Conservation (phyloP, 495 filamentous ascomycete species). For the Venustampulla echinocandica region DNA sequence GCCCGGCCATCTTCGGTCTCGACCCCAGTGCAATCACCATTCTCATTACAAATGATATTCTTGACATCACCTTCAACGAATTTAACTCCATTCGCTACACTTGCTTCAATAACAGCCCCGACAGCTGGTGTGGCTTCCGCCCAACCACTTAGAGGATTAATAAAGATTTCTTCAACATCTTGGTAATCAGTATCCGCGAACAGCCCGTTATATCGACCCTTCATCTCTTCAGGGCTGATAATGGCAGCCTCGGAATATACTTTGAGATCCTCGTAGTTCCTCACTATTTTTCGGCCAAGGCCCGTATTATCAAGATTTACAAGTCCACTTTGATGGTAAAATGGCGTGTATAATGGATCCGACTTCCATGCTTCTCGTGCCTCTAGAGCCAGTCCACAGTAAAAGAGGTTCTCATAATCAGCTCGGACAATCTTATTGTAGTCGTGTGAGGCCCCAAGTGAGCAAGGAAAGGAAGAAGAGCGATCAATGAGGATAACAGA, state of each 20-base stretch:
- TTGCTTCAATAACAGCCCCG: slow-evolving; percentile 33
- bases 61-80: slow-evolving; percentile 12
- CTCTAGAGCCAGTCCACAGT: slow-evolving; percentile 48
- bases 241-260: slow-evolving; percentile 31
- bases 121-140: slow-evolving; percentile 50
- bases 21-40: slow-evolving; percentile 30
- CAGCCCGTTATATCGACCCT: slow-evolving; percentile 37
- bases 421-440: slow-evolving; percentile 61
- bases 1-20: slow-evolving; percentile 31
- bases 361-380: slow-evolving; percentile 42
- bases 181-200: slow-evolving; percentile 46
- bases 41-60: slow-evolving; percentile 6
- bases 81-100: slow-evolving; percentile 40
- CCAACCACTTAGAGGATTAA: slow-evolving; percentile 52
- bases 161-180: slow-evolving; percentile 19
- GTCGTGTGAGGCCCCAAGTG: slow-evolving; percentile 52
- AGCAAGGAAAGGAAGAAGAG: slow-evolving; percentile 28
- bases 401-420: slow-evolving; percentile 52
- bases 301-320: slow-evolving; percentile 40
- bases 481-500: slow-evolving; percentile 51
- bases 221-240: slow-evolving; percentile 36
- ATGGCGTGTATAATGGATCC: slow-evolving; percentile 44
- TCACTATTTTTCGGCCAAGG: slow-evolving; percentile 37
- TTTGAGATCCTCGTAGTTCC: slow-evolving; percentile 41
- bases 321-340: slow-evolving; percentile 50